Conservation (phyloP, 768 basidiomycete species). For the Guyanaporus albipodus region DNA sequence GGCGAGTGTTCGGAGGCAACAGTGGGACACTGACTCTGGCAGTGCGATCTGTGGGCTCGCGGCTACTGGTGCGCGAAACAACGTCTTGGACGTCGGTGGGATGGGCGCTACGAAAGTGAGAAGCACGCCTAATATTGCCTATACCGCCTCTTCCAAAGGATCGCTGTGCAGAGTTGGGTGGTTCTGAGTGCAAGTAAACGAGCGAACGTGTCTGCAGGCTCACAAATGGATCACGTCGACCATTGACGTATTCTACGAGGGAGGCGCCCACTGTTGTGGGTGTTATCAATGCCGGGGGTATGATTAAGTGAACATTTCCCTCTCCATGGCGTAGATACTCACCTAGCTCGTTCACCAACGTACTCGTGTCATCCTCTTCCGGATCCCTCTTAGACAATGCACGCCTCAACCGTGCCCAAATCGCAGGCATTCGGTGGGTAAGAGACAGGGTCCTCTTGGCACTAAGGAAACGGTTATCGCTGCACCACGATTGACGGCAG, state of each 20-base stretch:
- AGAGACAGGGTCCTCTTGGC: not conserved
- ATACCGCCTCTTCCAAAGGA: slow-evolving; percentile 65
- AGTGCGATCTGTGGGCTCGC: slow-evolving; percentile 44
- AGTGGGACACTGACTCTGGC: slow-evolving; percentile 30
- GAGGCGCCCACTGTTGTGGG: not conserved
- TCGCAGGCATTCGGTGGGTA: slow-evolving; percentile 12
- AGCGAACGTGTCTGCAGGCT: too few species aligned
- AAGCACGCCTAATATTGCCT: slow-evolving; percentile 58
- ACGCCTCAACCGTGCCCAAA: slow-evolving; percentile 12
- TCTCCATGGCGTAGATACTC: too few species aligned
- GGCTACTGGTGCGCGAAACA: slow-evolving; percentile 48
- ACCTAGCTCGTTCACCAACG: slow-evolving; percentile 14
- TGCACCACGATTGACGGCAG: too few species aligned
- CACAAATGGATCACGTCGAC: slow-evolving; percentile 50
- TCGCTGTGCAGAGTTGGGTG: slow-evolving; percentile 26
- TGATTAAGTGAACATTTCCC: too few species aligned
- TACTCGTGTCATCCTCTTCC: not conserved
- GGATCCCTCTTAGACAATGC: not conserved
- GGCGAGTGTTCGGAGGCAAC: not conserved
- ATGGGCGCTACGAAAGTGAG: slow-evolving; percentile 41
- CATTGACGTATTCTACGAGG: too few species aligned
- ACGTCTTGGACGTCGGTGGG: slow-evolving; percentile 46
- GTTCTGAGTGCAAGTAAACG: not conserved
- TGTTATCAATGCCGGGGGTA: not conserved
- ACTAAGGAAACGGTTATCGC: not conserved